A percentile compares a stretch with the other conserved stretches of the same genome.
Conservation (phyloP, 2,329 filamentous ascomycete species). For the Cladophialophora psammophila region DNA sequence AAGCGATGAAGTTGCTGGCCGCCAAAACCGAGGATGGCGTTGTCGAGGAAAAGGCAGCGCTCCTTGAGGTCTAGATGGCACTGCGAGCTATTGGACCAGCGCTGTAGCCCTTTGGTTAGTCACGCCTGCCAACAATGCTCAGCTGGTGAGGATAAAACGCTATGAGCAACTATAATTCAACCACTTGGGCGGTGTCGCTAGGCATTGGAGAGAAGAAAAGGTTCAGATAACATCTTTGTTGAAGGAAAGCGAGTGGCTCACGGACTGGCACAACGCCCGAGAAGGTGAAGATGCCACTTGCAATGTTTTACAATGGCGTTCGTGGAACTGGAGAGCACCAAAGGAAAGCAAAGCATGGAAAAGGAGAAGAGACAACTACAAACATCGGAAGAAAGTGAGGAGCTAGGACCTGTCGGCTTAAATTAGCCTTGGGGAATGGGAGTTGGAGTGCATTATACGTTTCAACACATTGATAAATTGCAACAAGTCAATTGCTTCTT, state of each 20-base stretch:
- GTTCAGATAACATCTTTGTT: not conserved
- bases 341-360: not conserved
- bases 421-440: not conserved
- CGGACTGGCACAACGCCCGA: not conserved
- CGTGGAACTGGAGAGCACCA: not conserved
- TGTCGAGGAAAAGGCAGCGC: conserved; percentile 34
- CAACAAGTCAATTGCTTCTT: not conserved
- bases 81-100: not conserved
- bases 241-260: not conserved
- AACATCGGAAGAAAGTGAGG: not conserved
- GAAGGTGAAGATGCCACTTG: not conserved
- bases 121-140: not conserved
- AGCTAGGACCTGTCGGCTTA: not conserved
- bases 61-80: conserved; percentile 29
- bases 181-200: not conserved
- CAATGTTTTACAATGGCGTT: not conserved
- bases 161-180: not conserved
- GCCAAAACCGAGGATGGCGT: conserved; percentile 22
- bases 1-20: conserved; percentile 20
- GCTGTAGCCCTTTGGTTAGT: not conserved
- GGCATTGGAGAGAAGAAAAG: not conserved
- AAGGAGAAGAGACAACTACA: not conserved
- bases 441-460: not conserved
- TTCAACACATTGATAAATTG: not conserved
- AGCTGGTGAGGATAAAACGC: not conserved